Evolutionary conservation across 2,329 filamentous ascomycete species (phyloP).

Genomic region (Cordyceps pruinosa): DNA sequence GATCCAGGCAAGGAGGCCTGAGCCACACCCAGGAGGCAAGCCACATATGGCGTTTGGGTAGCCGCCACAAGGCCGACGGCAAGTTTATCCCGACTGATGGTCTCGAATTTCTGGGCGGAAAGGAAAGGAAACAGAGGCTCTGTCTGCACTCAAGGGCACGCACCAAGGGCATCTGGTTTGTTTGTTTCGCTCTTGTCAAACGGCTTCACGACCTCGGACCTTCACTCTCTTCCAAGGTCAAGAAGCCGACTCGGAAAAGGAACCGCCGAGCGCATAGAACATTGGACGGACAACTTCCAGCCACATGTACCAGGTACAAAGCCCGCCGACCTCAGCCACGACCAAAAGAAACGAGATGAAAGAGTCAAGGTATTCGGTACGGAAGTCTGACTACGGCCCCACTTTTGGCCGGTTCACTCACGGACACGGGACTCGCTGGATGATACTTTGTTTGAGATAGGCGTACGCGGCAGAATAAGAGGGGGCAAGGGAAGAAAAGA

Average conservation of each 20-base stretch:
- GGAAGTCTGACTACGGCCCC: slow-evolving; percentile 3
- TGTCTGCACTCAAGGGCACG: no score
- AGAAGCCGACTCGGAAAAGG: not conserved
- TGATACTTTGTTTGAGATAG: not conserved
- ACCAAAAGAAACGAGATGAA: not conserved
- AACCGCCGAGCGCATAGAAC: not conserved
- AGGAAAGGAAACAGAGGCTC: no score
- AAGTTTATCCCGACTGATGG: no score
- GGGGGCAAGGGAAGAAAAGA: not conserved
- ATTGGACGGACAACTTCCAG: not conserved
- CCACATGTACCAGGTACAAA: not conserved
- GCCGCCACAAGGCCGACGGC: not conserved
- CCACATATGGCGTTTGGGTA: not conserved
- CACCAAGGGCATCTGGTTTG: no score
- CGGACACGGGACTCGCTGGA: not conserved
- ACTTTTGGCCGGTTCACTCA: slow-evolving; percentile 5
- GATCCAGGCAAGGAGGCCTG: not conserved
- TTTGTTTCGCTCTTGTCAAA: not conserved
- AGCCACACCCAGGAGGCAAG: not conserved
- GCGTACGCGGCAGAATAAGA: not conserved
- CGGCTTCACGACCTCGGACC: not conserved
- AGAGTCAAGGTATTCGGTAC: not conserved
- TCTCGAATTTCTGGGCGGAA: no score
- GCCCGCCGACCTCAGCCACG: not conserved
- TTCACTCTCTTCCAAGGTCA: not conserved